These are phyloP conservation scores for Eucommia ulmoides DNA, from an alignment of 257 asterid genomes.

Conservation along the genomic window DNA sequence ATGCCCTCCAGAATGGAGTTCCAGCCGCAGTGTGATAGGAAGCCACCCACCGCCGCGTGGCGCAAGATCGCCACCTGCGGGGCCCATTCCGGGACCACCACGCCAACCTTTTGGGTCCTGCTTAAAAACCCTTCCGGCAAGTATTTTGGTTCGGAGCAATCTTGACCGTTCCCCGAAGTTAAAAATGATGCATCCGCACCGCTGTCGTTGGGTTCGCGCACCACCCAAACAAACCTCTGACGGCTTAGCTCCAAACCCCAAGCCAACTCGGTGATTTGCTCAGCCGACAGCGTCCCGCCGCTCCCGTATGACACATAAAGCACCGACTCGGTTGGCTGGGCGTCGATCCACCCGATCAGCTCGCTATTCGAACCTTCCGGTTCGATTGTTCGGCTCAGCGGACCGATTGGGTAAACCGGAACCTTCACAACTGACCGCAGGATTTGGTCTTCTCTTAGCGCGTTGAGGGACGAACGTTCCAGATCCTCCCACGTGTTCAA, in stretches of 20 bases:
- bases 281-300: neutral
- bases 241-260: neutral
- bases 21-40: neutral
- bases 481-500: neutral
- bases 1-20: neutral
- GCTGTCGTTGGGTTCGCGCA: neutral
- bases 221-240: neutral
- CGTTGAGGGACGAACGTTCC: neutral
- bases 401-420: neutral
- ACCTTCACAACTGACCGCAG: neutral
- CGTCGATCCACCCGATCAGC: neutral
- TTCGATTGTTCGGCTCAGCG: neutral
- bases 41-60: neutral
- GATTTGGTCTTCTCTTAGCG: neutral
- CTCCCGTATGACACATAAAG: neutral
- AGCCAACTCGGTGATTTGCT: slow-evolving; percentile 1
- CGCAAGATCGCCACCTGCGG: neutral
- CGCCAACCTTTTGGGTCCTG: neutral
- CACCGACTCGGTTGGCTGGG: neutral
- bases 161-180: neutral
- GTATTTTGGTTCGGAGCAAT: neutral
- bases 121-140: neutral
- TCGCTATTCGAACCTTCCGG: neutral
- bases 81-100: neutral
- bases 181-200: neutral